A percentile compares a stretch with the other conserved stretches of the same genome.
Conservation (phyloP, 768 basidiomycete genomes). For the Russula ochroleuca region DNA sequence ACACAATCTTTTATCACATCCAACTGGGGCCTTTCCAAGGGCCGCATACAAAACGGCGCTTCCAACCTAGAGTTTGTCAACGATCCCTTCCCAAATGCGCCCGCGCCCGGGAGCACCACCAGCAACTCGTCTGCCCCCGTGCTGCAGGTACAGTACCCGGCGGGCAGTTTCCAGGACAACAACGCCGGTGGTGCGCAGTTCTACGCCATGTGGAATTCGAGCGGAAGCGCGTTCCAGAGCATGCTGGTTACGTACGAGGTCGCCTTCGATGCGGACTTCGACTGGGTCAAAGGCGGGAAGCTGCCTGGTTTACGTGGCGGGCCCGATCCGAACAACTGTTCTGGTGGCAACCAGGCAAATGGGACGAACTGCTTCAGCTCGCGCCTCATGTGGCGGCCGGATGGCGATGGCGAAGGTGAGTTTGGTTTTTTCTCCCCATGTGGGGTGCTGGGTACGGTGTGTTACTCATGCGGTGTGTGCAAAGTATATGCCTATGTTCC, state of each 20-base stretch:
- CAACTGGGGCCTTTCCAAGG: constrained; percentile 59
- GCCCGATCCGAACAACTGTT: constrained; percentile 55
- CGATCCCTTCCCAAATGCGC: constrained; percentile 59
- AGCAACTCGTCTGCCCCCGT: constrained; percentile 36
- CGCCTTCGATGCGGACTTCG: constrained; percentile 59
- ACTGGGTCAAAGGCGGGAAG: constrained; percentile 76
- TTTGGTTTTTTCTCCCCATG: constrained; percentile 14
- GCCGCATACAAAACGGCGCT: constrained; percentile 54
- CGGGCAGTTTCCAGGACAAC: constrained; percentile 53
- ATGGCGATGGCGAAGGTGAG: constrained; percentile 66
- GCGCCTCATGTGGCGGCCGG: constrained; percentile 70
- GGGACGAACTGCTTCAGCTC: constrained; percentile 70
- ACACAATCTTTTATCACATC: constrained; percentile 49
- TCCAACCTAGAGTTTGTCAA: constrained; percentile 56
- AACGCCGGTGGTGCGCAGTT: constrained; percentile 61
- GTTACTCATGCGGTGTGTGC: constrained; percentile 3
- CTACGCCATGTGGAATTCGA: constrained; percentile 62
- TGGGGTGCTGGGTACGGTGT: constrained; percentile 4
- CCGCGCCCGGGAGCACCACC: constrained; percentile 34
- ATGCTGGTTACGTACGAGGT: constrained; percentile 75
- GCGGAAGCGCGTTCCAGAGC: constrained; percentile 53
- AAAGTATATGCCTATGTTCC: constrained; percentile 82
- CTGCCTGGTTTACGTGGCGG: constrained; percentile 75
- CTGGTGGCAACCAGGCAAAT: constrained; percentile 59
- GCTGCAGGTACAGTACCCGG: constrained; percentile 60